Evolutionary conservation across 2,329 filamentous ascomycete genomes (phyloP).

Genomic region (Parafenestella ontariensis): DNA sequence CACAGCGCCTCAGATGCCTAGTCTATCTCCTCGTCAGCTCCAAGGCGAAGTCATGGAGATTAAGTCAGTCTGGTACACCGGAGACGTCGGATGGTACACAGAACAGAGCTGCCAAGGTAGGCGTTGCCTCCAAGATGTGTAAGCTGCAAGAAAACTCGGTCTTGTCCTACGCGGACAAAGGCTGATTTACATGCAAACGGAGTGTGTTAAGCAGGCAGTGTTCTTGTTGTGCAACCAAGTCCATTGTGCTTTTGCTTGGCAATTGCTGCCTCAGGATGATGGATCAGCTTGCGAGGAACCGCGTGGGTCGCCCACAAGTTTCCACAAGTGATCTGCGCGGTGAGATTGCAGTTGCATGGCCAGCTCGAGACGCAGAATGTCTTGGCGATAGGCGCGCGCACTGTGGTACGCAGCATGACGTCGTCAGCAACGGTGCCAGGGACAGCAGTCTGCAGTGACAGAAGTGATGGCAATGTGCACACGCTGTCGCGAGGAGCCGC

Average conservation of each 20-base stretch:
- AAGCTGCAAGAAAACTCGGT: background rate
- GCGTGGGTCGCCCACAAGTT: background rate
- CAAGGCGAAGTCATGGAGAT: background rate
- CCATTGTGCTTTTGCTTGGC: background rate
- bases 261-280: background rate
- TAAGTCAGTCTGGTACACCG: background rate
- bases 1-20: background rate
- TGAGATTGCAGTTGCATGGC: slow-evolving; percentile 1
- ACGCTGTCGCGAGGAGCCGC: too few relatives aligned
- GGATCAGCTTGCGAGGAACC: background rate
- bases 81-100: background rate
- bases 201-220: background rate
- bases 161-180: background rate
- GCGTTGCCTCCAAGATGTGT: background rate
- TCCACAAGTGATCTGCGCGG: background rate
- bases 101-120: background rate
- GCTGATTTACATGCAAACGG: background rate
- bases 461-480: too few relatives aligned
- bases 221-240: background rate
- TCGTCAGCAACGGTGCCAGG: slow-evolving; percentile 1
- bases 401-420: background rate
- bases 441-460: too few relatives aligned
- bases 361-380: background rate
- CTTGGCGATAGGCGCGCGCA: background rate
- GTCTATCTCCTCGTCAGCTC: background rate